These are phyloP conservation scores for Didymella keratinophila DNA, from an alignment of 2,329 filamentous ascomycete genomes.

Conservation along the genomic window DNA sequence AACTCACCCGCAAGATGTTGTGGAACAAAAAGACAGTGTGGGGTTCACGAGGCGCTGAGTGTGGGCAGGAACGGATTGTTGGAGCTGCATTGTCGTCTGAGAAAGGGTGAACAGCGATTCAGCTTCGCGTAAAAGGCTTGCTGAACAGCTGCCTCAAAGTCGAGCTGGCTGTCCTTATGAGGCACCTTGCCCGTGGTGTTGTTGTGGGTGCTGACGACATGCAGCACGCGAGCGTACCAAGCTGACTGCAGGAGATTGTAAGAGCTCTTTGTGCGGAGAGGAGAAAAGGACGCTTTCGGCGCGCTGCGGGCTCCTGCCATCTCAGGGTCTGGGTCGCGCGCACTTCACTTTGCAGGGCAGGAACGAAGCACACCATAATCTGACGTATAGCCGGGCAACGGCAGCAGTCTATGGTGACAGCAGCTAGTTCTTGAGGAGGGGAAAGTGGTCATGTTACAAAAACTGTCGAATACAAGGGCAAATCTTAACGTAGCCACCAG, in stretches of 20 bases:
- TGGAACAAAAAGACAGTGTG: constrained; percentile 2
- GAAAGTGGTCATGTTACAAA: too few species aligned
- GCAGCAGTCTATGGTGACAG: neutral
- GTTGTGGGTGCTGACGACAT: constrained; percentile 4
- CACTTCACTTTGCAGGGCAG: constrained; percentile 4
- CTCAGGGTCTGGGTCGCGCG: constrained; percentile 5
- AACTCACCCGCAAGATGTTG: constrained; percentile 3
- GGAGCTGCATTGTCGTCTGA: neutral
- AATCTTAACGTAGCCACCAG: too few species aligned
- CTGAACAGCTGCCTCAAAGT: neutral
- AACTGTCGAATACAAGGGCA: too few species aligned
- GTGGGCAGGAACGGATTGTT: neutral
- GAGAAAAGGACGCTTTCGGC: neutral
- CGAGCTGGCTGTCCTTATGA: neutral
- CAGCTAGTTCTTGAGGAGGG: neutral
- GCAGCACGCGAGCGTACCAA: neutral
- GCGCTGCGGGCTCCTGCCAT: constrained; percentile 3
- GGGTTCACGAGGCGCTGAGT: neutral
- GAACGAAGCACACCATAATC: neutral
- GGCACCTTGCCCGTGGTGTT: neutral
- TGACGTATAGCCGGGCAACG: neutral
- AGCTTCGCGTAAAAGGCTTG: neutral
- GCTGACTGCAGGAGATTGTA: constrained; percentile 5
- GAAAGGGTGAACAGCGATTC: neutral
- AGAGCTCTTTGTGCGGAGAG: neutral